These are phyloP conservation scores for Tetragonia tetragonoides DNA, from an alignment of 148 eudicot species.

Conservation along the genomic window DNA sequence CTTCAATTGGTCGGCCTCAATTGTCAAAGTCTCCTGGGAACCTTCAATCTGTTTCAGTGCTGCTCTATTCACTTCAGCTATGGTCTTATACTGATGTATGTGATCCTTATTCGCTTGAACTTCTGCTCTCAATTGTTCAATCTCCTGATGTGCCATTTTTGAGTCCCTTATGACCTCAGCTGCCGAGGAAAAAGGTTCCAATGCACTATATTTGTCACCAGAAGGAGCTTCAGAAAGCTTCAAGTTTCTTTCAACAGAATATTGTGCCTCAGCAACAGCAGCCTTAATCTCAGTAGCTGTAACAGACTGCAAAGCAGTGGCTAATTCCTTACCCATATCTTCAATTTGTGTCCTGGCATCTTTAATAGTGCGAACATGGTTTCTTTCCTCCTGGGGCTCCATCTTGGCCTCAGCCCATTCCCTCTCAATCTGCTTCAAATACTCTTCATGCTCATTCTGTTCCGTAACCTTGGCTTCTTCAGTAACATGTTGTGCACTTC, in stretches of 20 bases:
- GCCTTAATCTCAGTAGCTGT: slow-evolving; percentile 80
- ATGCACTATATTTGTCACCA: slow-evolving; percentile 37
- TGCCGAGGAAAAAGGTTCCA: slow-evolving; percentile 33
- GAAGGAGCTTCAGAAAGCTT: slow-evolving; percentile 42
- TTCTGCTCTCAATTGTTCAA: slow-evolving; percentile 70
- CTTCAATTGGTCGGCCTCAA: slow-evolving; percentile 67
- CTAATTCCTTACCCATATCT: slow-evolving; percentile 65
- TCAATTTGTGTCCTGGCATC: slow-evolving; percentile 74
- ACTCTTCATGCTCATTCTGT: slow-evolving; percentile 72
- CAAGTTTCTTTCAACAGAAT: slow-evolving; percentile 56
- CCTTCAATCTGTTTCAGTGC: slow-evolving; percentile 80
- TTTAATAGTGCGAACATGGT: slow-evolving; percentile 49
- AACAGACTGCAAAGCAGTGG: slow-evolving; percentile 59
- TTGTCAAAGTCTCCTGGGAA: slow-evolving; percentile 61
- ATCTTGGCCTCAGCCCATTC: slow-evolving; percentile 96
- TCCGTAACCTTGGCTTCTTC: slow-evolving; percentile 84
- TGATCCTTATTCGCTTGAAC: slow-evolving; percentile 68
- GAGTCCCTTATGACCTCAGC: slow-evolving; percentile 41
- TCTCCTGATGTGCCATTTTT: slow-evolving; percentile 48
- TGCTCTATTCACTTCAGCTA: slow-evolving; percentile 82
- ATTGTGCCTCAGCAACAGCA: slow-evolving; percentile 74
- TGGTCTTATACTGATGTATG: slow-evolving; percentile 86
- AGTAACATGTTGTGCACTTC: slow-evolving; percentile 68
- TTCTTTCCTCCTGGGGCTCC: slow-evolving; percentile 75
- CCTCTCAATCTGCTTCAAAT: slow-evolving; percentile 70